Evolutionary conservation across 2,329 filamentous ascomycete genomes (phyloP).

Genomic region (Fusarium transvaalense): DNA sequence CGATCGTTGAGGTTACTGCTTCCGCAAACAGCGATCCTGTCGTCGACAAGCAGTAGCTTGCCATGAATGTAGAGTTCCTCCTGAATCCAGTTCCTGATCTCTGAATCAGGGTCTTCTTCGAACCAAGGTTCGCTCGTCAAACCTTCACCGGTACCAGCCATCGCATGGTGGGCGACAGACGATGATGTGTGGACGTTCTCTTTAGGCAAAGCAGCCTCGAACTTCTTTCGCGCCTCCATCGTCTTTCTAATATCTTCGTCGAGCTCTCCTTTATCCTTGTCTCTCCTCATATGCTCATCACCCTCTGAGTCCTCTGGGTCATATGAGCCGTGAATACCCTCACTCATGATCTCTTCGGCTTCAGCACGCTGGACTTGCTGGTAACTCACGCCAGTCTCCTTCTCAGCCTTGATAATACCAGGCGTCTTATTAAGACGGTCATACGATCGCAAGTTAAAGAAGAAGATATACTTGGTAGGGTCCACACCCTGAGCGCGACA

Average conservation of each 20-base stretch:
- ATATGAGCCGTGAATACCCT: conserved; percentile 73
- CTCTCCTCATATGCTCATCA: conserved; percentile 63
- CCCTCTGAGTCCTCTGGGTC: conserved; percentile 59
- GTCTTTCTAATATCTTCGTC: conserved; percentile 55
- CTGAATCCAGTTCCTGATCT: conserved; percentile 90
- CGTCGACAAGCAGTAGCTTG: conserved; percentile 91
- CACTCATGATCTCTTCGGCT: conserved; percentile 87
- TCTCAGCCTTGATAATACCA: conserved; percentile 78
- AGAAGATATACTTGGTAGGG: conserved; percentile 83
- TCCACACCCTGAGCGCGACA: conserved; percentile 80
- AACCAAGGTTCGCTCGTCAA: conserved; percentile 81
- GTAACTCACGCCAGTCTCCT: conserved; percentile 85
- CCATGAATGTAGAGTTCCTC: conserved; percentile 97
- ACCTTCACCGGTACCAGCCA: conserved; percentile 71
- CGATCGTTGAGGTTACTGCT: conserved; percentile 94
- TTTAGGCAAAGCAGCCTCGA: conserved; percentile 62
- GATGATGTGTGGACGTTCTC: conserved; percentile 55
- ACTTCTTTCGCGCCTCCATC: conserved; percentile 63
- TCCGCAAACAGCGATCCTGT: conserved; percentile 85
- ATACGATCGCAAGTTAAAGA: conserved; percentile 94
- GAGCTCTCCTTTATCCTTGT: conserved; percentile 53
- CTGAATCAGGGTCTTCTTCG: conserved; percentile 75
- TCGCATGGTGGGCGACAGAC: conserved; percentile 80
- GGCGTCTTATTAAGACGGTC: conserved; percentile 90
- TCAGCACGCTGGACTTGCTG: conserved; percentile 88